Evolutionary conservation across 1,284 basidiomycete species (phyloP).

Genomic region (Leccinum solheimii): DNA sequence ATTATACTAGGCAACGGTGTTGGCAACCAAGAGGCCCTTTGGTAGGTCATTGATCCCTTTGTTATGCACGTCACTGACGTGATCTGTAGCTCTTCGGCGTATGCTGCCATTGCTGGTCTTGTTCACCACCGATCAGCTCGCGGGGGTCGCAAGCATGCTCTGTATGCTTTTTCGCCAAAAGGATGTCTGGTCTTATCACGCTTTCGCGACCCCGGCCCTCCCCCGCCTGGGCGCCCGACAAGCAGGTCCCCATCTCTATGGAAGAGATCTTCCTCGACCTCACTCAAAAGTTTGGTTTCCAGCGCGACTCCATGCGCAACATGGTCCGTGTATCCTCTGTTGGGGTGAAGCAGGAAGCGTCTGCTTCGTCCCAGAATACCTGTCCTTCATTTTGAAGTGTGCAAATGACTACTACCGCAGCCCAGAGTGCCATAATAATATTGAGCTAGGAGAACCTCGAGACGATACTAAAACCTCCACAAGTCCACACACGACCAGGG

Average conservation of each 20-base stretch:
- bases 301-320: slow-evolving; percentile 88
- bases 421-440: slow-evolving; percentile 93
- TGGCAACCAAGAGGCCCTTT: too few species aligned
- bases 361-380: slow-evolving; percentile 93
- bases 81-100: too few species aligned
- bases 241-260: slow-evolving; percentile 95
- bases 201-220: slow-evolving; percentile 73
- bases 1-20: too few species aligned
- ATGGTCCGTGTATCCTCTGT: slow-evolving; percentile 80
- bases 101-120: too few species aligned
- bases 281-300: slow-evolving; percentile 99
- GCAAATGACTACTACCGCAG: slow-evolving; percentile 99
- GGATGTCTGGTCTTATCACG: slow-evolving; percentile 37
- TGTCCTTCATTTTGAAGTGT: slow-evolving; percentile 99
- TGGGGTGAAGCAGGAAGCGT: slow-evolving; percentile 99
- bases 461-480: slow-evolving; percentile 91
- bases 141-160: too few species aligned
- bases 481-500: slow-evolving; percentile 97
- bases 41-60: too few species aligned
- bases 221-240: slow-evolving; percentile 93
- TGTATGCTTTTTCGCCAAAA: too few species aligned
- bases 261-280: slow-evolving; percentile 99
- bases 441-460: slow-evolving; percentile 94
- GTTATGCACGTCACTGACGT: too few species aligned
- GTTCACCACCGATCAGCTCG: too few species aligned